A percentile compares a stretch with the other conserved stretches of the same genome.
Conservation (phyloP, 139 green algal genomes). For the Picochlorum costavermella region DNA sequence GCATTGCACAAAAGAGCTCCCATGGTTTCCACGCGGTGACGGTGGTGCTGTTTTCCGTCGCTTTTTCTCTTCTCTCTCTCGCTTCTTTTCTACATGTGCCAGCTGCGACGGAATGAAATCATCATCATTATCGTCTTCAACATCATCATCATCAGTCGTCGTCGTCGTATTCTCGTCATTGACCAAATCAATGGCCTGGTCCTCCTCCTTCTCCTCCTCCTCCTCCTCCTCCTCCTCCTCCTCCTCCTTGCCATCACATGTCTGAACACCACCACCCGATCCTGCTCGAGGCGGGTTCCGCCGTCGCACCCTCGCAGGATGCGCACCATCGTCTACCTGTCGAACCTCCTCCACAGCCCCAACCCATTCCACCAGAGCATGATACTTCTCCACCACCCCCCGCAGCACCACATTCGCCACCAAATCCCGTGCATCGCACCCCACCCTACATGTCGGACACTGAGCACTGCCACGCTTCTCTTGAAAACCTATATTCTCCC, state of each 20-base stretch:
- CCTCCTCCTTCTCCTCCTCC: not conserved
- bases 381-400: constrained; percentile 22
- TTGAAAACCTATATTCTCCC: constrained; percentile 32
- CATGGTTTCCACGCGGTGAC: no score
- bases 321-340: not conserved
- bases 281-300: not conserved
- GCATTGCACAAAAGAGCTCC: constrained; percentile 24
- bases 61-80: not conserved
- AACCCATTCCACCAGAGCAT: not conserved
- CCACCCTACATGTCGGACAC: constrained; percentile 26
- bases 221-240: not conserved
- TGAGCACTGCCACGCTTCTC: constrained; percentile 14
- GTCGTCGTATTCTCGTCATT: not conserved
- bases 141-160: no score
- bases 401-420: constrained; percentile 22
- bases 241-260: not conserved
- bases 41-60: not conserved
- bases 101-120: not conserved
- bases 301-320: not conserved
- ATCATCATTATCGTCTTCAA: not conserved
- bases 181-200: not conserved
- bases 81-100: not conserved
- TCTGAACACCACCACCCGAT: not conserved
- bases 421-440: constrained; percentile 35
- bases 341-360: not conserved